Conservation (phyloP, 768 basidiomycete genomes). For the Rhodotorula kratochvilovae region DNA sequence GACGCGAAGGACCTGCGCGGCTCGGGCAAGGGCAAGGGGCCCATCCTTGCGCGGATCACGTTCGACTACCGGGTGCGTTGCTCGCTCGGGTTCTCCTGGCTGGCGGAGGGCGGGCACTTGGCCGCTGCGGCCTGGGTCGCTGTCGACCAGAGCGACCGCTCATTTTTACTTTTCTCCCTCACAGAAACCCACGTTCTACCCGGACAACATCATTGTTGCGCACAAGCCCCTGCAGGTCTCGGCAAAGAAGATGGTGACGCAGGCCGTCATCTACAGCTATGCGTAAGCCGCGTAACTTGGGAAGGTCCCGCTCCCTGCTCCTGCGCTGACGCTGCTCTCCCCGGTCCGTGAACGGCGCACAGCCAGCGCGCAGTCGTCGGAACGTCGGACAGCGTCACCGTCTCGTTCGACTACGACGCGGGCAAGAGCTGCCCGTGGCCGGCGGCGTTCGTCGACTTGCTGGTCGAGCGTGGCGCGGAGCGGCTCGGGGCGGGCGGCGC, state of each 20-base stretch:
- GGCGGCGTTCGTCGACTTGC: background rate
- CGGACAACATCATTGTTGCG: slow-evolving; percentile 23
- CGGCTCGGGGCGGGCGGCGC: background rate
- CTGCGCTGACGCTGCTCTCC: background rate
- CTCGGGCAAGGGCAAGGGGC: slow-evolving; percentile 27
- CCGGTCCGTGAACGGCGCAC: background rate
- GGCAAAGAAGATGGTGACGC: slow-evolving; percentile 9
- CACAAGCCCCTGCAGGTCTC: slow-evolving; percentile 8
- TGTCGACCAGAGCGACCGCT: no score
- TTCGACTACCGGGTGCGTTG: slow-evolving; percentile 26
- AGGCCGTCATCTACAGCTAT: slow-evolving; percentile 16
- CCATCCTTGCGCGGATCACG: slow-evolving; percentile 16
- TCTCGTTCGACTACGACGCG: slow-evolving; percentile 19
- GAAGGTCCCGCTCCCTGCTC: background rate
- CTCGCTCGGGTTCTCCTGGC: no score
- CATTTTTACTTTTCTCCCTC: no score
- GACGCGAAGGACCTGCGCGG: slow-evolving; percentile 16
- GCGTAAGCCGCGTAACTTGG: background rate
- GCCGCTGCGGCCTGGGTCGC: no score
- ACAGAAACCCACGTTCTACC: slow-evolving; percentile 19
- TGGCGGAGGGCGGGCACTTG: no score
- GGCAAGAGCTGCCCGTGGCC: slow-evolving; percentile 14
- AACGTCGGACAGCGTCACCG: slow-evolving; percentile 3
- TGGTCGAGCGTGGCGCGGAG: slow-evolving; percentile 8
- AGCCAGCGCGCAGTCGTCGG: slow-evolving; percentile 10